A percentile compares a stretch with the other conserved stretches of the same genome.
Evolutionary conservation across 805 yeast genomes (phyloP).

Genomic region (Saccharomycopsis sp.): DNA sequence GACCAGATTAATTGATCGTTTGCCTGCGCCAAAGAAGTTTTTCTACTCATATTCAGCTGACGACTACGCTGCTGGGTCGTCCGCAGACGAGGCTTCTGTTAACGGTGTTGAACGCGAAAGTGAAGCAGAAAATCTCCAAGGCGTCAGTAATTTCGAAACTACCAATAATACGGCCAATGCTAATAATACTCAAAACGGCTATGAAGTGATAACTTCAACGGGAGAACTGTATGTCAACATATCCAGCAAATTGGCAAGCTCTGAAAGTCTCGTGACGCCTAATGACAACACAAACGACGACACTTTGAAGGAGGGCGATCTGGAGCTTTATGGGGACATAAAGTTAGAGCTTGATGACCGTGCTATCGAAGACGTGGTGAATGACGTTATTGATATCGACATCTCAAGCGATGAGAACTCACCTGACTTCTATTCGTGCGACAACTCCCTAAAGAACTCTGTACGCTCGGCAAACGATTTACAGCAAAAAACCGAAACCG

Average conservation of each 20-base stretch:
- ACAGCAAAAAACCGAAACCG: neutral
- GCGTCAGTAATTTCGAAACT: neutral
- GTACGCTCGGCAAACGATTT: neutral
- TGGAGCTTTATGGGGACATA: neutral
- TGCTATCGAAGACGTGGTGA: slow-evolving; percentile 20
- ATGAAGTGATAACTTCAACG: slow-evolving; percentile 1
- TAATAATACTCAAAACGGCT: slow-evolving; percentile 7
- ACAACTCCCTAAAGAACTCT: neutral
- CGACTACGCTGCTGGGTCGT: slow-evolving; percentile 8
- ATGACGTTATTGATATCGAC: slow-evolving; percentile 21
- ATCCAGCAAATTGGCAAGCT: neutral
- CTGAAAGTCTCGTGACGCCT: neutral
- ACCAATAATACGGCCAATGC: neutral
- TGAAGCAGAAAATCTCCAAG: neutral
- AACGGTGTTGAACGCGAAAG: slow-evolving; percentile 15
- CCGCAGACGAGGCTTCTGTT: slow-evolving; percentile 19
- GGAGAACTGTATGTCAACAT: neutral
- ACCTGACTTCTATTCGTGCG: neutral
- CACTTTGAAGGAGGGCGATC: neutral
- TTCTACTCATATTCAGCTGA: slow-evolving; percentile 28
- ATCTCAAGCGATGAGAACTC: neutral
- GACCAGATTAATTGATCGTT: slow-evolving; percentile 31
- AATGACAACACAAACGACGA: neutral
- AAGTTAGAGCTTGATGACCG: slow-evolving; percentile 20
- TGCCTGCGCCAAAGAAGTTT: slow-evolving; percentile 26